Evolutionary conservation across 352 stramenopile genomes (phyloP).

Genomic region (Phytophthora constricta): DNA sequence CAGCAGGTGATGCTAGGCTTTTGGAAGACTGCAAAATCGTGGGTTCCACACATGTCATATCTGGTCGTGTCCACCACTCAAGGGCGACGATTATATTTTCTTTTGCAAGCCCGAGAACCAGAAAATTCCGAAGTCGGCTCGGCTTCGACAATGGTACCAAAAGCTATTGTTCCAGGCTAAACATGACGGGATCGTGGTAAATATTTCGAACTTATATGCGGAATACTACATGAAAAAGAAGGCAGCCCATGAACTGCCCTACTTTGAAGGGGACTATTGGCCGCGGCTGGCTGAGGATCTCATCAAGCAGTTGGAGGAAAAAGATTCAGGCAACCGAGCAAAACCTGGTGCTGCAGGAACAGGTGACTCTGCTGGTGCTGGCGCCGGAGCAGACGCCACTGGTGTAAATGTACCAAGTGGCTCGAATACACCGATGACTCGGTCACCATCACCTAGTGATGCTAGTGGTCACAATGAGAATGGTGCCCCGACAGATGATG

Average conservation of each 20-base stretch:
- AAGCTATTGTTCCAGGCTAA: conserved; percentile 84
- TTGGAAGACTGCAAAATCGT: conserved; percentile 88
- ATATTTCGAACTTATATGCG: conserved; percentile 86
- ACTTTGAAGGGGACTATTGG: conserved; percentile 99
- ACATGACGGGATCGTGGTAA: conserved; percentile 80
- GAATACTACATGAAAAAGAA: conserved; percentile 92
- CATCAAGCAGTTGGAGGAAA: conserved; percentile 98
- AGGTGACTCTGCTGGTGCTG: conserved; percentile 2
- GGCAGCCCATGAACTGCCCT: conserved; percentile 92
- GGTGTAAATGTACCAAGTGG: conserved; percentile 27
- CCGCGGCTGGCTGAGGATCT: conserved; percentile 97
- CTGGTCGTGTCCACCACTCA: conserved; percentile 90
- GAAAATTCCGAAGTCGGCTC: conserved; percentile 89
- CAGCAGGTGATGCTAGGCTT: conserved; percentile 91
- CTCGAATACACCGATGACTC: conserved; percentile 48
- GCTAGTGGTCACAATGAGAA: conserved; percentile 38
- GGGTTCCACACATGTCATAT: conserved; percentile 90
- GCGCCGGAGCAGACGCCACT: conserved; percentile 9
- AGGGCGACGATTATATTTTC: conserved; percentile 92
- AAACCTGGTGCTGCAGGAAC: conserved; percentile 35
- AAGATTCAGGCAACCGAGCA: conserved; percentile 54
- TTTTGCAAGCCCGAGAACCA: conserved; percentile 92
- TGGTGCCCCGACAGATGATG: conserved; percentile 5
- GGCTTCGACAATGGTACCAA: conserved; percentile 88
- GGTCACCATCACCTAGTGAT: conserved; percentile 64